Evolutionary conservation across 495 filamentous ascomycete genomes (phyloP).

Genomic region (Cercophora samala): DNA sequence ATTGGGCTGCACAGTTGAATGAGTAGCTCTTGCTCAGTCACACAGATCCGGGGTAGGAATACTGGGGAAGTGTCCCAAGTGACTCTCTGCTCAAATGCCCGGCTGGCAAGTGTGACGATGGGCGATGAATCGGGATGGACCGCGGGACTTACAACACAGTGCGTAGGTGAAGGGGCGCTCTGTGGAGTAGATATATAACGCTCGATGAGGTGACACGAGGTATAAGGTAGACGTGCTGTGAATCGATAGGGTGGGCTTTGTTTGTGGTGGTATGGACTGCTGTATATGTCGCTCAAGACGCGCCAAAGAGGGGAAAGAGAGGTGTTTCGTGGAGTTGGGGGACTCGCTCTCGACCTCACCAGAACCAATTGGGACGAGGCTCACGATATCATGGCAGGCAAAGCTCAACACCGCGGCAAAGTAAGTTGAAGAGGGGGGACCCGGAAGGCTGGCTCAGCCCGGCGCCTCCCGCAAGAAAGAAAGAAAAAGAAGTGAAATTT

Average conservation of each 20-base stretch:
- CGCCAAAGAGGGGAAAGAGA: conserved; percentile 14
- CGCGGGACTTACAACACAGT: conserved; percentile 13
- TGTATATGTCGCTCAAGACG: conserved; percentile 14
- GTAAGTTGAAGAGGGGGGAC: conserved; percentile 12
- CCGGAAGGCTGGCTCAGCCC: conserved; percentile 9
- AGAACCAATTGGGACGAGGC: conserved; percentile 27
- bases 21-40: conserved; percentile 14
- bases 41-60: conserved; percentile 20
- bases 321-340: conserved; percentile 11
- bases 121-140: conserved; percentile 24
- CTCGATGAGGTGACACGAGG: conserved; percentile 7
- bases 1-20: conserved; percentile 17
- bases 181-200: background rate
- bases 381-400: conserved; percentile 39
- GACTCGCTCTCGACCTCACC: conserved; percentile 28
- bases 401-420: conserved; percentile 13
- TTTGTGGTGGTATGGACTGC: conserved; percentile 4
- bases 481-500: conserved; percentile 1
- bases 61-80: conserved; percentile 11
- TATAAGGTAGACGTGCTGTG: conserved; percentile 10
- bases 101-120: conserved; percentile 14
- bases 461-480: conserved; percentile 9
- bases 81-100: conserved; percentile 22
- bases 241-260: background rate
- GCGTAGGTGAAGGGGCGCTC: background rate